phyloP scores from a whole-genome alignment of 192 early-diverging fungal genomes.

The Funneliformis geosporum region DNA sequence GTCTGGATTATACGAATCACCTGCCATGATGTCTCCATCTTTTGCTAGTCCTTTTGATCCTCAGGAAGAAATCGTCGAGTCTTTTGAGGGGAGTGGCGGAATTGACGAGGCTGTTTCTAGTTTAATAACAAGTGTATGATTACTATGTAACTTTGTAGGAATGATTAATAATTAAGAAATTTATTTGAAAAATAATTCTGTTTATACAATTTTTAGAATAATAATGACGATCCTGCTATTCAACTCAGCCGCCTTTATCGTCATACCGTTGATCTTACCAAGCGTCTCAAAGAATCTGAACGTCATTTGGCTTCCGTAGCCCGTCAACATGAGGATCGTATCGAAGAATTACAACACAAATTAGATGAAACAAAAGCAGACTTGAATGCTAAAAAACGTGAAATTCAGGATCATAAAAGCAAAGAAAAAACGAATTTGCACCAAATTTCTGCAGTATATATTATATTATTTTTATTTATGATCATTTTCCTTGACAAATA shows the following conservation, averaged over 20 bases:
- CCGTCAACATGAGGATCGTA: conserved; percentile 49
- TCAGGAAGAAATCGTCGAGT: neutral
- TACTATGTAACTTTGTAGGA: neutral
- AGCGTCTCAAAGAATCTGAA: conserved; percentile 48
- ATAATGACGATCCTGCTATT: conserved; percentile 32
- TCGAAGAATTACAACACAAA: conserved; percentile 42
- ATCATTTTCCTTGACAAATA: no score
- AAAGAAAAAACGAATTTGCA: conserved; percentile 49
- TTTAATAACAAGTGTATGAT: neutral
- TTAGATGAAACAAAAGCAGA: conserved; percentile 47
- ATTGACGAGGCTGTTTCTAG: neutral
- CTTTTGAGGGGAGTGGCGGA: conserved; percentile 21
- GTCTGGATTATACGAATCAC: conserved; percentile 6
- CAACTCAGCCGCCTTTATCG: conserved; percentile 40
- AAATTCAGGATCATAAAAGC: conserved; percentile 46
- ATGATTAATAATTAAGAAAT: neutral
- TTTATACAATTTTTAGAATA: conserved; percentile 13
- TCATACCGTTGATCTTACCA: conserved; percentile 41
- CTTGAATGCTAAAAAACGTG: conserved; percentile 39
- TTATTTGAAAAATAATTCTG: neutral
- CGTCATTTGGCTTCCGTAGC: conserved; percentile 45
- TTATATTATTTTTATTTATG: neutral
- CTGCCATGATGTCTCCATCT: neutral
- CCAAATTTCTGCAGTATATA: conserved; percentile 47
- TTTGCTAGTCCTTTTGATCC: neutral